phyloP scores from a whole-genome alignment of 1,139 yeast species.

The Candida tetrigidarum region DNA sequence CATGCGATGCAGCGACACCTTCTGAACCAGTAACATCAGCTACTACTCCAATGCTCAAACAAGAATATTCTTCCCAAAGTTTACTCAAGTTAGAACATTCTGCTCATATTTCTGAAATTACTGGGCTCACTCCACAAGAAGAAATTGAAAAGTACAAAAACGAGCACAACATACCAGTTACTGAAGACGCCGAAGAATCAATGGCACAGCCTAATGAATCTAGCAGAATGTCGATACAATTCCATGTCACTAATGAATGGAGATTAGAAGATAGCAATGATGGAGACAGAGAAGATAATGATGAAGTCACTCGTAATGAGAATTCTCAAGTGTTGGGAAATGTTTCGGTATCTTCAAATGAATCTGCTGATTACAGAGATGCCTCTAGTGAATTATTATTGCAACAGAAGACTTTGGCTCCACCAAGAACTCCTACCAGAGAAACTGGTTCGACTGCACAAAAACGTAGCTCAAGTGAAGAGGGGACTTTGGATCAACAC shows the following conservation, averaged over 20 bases:
- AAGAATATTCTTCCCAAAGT: constrained; percentile 1
- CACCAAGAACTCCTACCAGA: constrained; percentile 18
- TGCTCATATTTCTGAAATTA: constrained; percentile 12
- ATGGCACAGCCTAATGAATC: constrained; percentile 18
- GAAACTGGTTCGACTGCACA: constrained; percentile 23
- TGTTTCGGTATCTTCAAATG: constrained; percentile 20
- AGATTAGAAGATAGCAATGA: constrained; percentile 47
- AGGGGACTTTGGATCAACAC: constrained; percentile 1
- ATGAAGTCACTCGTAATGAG: constrained; percentile 22
- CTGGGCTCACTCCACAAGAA: constrained; percentile 18
- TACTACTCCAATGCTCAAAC: background rate
- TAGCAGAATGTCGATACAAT: constrained; percentile 34
- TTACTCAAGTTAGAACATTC: constrained; percentile 8
- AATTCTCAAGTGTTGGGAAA: constrained; percentile 13
- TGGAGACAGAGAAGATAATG: constrained; percentile 49
- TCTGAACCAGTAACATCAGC: background rate
- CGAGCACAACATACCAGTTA: background rate
- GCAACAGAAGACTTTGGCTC: constrained; percentile 23
- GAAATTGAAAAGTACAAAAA: constrained; percentile 13
- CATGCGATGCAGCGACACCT: background rate
- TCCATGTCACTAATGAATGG: constrained; percentile 45
- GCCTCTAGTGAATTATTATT: constrained; percentile 14
- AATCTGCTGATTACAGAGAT: constrained; percentile 20
- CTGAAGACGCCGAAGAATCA: constrained; percentile 4
- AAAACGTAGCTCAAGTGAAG: constrained; percentile 18